Conservation (phyloP, 441 rosid species). For the Theobroma grandiflorum region DNA sequence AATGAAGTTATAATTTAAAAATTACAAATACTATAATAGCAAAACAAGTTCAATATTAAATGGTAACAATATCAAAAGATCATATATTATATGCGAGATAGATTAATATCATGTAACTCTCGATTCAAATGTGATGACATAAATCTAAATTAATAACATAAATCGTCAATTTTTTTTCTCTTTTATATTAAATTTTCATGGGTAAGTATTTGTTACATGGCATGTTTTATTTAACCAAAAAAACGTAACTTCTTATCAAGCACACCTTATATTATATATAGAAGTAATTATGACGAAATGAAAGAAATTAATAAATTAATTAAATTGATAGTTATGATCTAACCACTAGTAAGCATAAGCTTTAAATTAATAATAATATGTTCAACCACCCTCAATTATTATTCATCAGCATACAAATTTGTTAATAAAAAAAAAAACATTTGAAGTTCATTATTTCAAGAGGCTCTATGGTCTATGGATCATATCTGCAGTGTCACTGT, state of each 20-base stretch:
- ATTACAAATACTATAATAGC: neutral
- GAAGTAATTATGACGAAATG: neutral
- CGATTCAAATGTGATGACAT: neutral
- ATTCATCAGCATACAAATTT: neutral
- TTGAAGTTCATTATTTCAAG: neutral
- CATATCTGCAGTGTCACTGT: neutral
- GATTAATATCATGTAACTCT: neutral
- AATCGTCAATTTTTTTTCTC: too few relatives aligned
- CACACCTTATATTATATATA: neutral
- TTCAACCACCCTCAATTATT: neutral
- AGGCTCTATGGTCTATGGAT: neutral
- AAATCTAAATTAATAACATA: too few relatives aligned
- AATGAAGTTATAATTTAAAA: neutral
- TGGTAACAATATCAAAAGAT: too few relatives aligned
- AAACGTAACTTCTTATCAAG: neutral
- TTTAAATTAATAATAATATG: neutral
- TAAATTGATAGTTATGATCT: neutral
- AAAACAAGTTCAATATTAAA: neutral
- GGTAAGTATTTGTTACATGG: neutral
- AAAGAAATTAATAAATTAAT: neutral
- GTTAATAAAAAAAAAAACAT: neutral
- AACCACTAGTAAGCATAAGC: neutral
- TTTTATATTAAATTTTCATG: too few relatives aligned
- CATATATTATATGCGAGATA: neutral
- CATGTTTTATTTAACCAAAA: too few relatives aligned